These are phyloP conservation scores for Syzygium aqueum DNA, from an alignment of 345 rosid species.

Conservation along the genomic window DNA sequence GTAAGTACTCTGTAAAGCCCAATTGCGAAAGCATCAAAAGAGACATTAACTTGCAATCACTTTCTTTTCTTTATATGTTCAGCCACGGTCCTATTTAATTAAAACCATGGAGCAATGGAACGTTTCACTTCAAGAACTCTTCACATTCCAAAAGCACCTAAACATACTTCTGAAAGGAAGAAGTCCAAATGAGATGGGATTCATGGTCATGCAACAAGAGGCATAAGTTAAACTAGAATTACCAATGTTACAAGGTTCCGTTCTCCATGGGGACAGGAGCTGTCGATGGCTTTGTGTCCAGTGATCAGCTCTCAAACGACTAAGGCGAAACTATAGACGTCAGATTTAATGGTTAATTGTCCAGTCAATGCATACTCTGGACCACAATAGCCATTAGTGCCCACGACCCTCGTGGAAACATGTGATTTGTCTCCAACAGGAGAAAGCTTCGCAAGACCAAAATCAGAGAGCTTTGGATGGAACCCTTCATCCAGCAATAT, in stretches of 20 bases:
- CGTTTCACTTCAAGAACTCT: not conserved
- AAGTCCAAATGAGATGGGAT: not conserved
- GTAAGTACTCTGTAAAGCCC: not conserved
- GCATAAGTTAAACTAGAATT: not conserved
- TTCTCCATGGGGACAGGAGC: constrained; percentile 69
- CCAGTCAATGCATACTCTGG: constrained; percentile 94
- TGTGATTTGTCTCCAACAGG: constrained; percentile 95
- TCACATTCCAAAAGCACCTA: too few relatives aligned
- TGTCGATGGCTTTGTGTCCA: constrained; percentile 75
- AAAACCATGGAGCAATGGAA: not conserved
- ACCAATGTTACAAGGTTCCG: constrained; percentile 92
- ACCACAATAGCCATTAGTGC: constrained; percentile 91
- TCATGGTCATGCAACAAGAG: not conserved
- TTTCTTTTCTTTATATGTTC: not conserved
- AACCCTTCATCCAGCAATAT: constrained; percentile 76
- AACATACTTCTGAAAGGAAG: not conserved
- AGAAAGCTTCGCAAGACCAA: constrained; percentile 87
- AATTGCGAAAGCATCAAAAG: not conserved
- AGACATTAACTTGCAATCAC: not conserved
- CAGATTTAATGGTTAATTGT: constrained; percentile 82
- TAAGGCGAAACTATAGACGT: constrained; percentile 84
- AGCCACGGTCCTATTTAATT: not conserved
- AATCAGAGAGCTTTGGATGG: constrained; percentile 85
- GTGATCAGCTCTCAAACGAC: constrained; percentile 88
- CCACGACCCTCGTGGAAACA: constrained; percentile 93